A percentile compares a stretch with the other conserved stretches of the same genome.
Evolutionary conservation across 164 flowering plant species (phyloP).

Genomic region (Malania oleifera): DNA sequence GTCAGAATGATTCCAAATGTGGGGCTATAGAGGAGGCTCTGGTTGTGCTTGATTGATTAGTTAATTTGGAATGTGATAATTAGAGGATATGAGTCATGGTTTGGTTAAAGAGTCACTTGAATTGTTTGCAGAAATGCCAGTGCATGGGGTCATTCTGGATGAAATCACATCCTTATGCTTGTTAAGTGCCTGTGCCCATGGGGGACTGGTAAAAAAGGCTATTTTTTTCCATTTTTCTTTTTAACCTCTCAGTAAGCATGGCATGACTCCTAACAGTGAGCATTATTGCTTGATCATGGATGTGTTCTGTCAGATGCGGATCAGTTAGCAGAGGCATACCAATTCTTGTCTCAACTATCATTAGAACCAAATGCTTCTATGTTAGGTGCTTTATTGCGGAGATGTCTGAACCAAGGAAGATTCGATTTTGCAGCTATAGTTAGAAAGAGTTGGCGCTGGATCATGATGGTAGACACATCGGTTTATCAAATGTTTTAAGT

Average conservation of each 20-base stretch:
- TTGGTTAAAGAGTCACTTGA: conserved; percentile 45
- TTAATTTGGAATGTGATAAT: conserved; percentile 82
- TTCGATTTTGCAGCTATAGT: conserved; percentile 64
- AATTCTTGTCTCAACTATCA: conserved; percentile 55
- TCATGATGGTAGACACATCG: conserved; percentile 83
- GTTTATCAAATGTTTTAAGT: conserved; percentile 83
- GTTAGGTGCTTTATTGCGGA: conserved; percentile 72
- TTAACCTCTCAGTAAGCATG: conserved; percentile 31
- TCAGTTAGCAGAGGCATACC: conserved; percentile 48
- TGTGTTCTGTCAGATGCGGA: conserved; percentile 72
- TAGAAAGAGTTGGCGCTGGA: conserved; percentile 71
- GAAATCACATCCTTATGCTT: conserved; percentile 80
- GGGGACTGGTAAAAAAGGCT: conserved; percentile 74
- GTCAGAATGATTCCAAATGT: conserved; percentile 76
- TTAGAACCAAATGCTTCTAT: conserved; percentile 62
- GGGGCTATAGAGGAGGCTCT: conserved; percentile 78
- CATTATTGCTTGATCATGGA: conserved; percentile 90
- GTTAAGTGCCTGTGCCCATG: conserved; percentile 84
- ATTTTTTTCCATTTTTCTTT: conserved; percentile 62
- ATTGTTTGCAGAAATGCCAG: conserved; percentile 57
- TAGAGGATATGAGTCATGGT: conserved; percentile 81
- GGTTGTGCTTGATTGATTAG: conserved; percentile 59
- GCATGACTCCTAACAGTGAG: conserved; percentile 61
- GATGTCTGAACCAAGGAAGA: conserved; percentile 60
- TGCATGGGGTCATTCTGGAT: conserved; percentile 42